A percentile compares a stretch with the other conserved stretches of the same genome.
These are phyloP conservation scores for Fraxinus pennsylvanica DNA, from an alignment of 257 asterid species.

Conservation along the genomic window DNA sequence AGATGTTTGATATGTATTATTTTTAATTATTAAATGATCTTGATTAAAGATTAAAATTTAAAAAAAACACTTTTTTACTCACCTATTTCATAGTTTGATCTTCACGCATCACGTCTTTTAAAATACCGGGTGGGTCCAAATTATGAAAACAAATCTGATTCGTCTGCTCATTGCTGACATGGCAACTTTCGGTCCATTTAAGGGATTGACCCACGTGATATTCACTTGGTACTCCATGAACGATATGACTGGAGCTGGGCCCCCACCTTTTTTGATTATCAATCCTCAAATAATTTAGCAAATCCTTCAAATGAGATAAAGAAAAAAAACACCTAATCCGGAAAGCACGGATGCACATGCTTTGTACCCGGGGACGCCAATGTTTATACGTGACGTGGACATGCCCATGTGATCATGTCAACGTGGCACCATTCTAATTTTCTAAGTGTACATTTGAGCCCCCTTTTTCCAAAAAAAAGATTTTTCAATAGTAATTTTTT, in stretches of 20 bases:
- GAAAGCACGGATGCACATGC: slow-evolving; percentile 2
- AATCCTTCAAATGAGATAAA: neutral
- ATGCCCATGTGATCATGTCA: neutral
- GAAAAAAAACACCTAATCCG: neutral
- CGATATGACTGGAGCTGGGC: neutral
- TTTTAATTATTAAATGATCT: too few relatives aligned
- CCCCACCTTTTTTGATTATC: neutral
- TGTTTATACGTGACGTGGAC: neutral
- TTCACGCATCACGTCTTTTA: too few relatives aligned
- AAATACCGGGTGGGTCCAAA: neutral
- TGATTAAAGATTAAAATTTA: too few relatives aligned
- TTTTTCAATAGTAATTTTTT: too few relatives aligned
- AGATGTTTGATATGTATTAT: too few relatives aligned
- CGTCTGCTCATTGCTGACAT: neutral
- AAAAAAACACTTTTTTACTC: too few relatives aligned
- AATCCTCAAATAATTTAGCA: neutral
- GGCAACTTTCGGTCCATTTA: slow-evolving; percentile 5
- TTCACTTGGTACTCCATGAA: neutral
- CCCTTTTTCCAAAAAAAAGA: too few relatives aligned
- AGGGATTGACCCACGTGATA: slow-evolving; percentile 5
- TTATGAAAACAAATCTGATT: neutral
- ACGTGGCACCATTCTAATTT: neutral
- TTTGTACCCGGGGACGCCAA: neutral
- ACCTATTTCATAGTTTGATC: too few relatives aligned
- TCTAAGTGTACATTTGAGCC: neutral